A percentile compares a stretch with the other conserved stretches of the same genome.
phyloP scores from a whole-genome alignment of 2,329 filamentous ascomycete species.

The Fusarium oligoseptatum region DNA sequence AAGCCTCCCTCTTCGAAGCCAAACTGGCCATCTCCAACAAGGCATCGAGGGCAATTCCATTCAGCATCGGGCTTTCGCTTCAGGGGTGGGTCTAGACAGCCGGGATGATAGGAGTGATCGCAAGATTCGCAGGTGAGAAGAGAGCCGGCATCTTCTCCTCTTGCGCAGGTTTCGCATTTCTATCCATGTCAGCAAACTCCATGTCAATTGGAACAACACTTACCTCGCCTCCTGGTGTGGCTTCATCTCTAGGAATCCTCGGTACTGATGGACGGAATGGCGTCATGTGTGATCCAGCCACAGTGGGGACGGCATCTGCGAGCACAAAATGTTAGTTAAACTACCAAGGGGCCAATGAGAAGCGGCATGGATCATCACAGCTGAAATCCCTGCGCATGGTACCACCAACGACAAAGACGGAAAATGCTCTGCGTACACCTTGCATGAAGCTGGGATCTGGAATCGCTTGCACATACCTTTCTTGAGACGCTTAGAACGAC shows the following conservation, averaged over 20 bases:
- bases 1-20: slow-evolving; percentile 97
- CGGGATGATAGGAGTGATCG: slow-evolving; percentile 87
- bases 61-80: slow-evolving; percentile 83
- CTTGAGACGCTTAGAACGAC: slow-evolving; percentile 92
- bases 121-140: slow-evolving; percentile 92
- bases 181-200: slow-evolving; percentile 29
- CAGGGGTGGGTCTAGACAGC: slow-evolving; percentile 89
- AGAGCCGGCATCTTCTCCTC: slow-evolving; percentile 77
- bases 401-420: slow-evolving; percentile 29
- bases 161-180: slow-evolving; percentile 90
- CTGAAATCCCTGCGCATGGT: slow-evolving; percentile 44
- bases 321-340: slow-evolving; percentile 39
- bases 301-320: slow-evolving; percentile 77
- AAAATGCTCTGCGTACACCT: slow-evolving; percentile 36
- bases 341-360: slow-evolving; percentile 37
- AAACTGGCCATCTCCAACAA: slow-evolving; percentile 96
- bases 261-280: slow-evolving; percentile 87
- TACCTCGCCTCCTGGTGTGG: slow-evolving; percentile 58
- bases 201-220: slow-evolving; percentile 18
- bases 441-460: slow-evolving; percentile 26
- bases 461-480: slow-evolving; percentile 60
- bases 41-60: slow-evolving; percentile 95
- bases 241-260: slow-evolving; percentile 70
- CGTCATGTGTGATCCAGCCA: slow-evolving; percentile 97
- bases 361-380: slow-evolving; percentile 32